Percentiles rank a stretch among this genome's conserved stretches.
These are phyloP conservation scores for Didymella lethalis DNA, from an alignment of 2,329 filamentous ascomycete genomes.

Conservation along the genomic window DNA sequence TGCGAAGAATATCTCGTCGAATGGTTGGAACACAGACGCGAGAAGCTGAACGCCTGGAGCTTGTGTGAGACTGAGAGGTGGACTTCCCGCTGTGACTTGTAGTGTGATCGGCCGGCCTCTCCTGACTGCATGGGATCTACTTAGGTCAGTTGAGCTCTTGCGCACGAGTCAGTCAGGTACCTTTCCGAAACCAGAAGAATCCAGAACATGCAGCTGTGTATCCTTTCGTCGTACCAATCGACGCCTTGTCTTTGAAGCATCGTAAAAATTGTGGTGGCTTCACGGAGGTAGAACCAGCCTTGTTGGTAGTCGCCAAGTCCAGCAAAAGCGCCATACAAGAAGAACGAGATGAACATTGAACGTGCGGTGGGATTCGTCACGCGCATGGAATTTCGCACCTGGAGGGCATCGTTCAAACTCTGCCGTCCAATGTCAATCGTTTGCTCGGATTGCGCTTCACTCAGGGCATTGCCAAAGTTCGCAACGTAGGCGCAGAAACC, in stretches of 20 bases:
- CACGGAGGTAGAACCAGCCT: constrained; percentile 81
- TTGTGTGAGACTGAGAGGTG: constrained; percentile 69
- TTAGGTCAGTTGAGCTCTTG: not conserved
- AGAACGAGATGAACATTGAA: constrained; percentile 75
- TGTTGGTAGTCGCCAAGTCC: constrained; percentile 76
- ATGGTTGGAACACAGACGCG: constrained; percentile 69
- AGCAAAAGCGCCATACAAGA: constrained; percentile 76
- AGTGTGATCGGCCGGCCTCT: constrained; percentile 74
- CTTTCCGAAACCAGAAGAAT: constrained; percentile 39
- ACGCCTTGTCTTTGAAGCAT: constrained; percentile 26
- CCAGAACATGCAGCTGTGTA: constrained; percentile 34
- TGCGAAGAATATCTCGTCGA: constrained; percentile 70
- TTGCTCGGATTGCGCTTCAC: constrained; percentile 6
- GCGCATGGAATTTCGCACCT: constrained; percentile 25
- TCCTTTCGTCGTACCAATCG: constrained; percentile 25
- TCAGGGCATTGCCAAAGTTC: constrained; percentile 31
- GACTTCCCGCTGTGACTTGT: constrained; percentile 72
- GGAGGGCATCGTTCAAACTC: constrained; percentile 40
- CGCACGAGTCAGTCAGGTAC: constrained; percentile 13
- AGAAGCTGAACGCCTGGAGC: constrained; percentile 63
- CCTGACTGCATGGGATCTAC: constrained; percentile 73
- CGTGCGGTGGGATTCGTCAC: constrained; percentile 33
- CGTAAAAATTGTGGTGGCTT: constrained; percentile 71
- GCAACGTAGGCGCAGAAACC: constrained; percentile 51
- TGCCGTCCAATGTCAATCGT: constrained; percentile 10